phyloP scores from a whole-genome alignment of 768 basidiomycete genomes.

The Tephrocybe sp. region DNA sequence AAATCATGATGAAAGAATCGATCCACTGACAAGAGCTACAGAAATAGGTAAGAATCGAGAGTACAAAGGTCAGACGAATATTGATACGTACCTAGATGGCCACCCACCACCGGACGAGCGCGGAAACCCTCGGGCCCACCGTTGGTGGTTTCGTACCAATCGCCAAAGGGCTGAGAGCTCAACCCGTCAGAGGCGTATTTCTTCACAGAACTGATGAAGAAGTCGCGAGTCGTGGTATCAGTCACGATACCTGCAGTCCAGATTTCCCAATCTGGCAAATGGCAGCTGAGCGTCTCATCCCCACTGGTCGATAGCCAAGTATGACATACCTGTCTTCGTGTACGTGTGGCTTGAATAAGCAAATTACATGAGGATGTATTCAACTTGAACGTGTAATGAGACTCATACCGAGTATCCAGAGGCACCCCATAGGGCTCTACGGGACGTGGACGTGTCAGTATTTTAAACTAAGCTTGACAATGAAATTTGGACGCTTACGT shows the following conservation, averaged over 20 bases:
- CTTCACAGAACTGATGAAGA: conserved; percentile 49
- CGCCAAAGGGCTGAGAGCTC: conserved; percentile 39
- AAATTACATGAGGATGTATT: background rate
- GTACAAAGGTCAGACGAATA: background rate
- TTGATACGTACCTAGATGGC: conserved; percentile 41
- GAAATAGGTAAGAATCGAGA: background rate
- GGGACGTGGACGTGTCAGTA: background rate
- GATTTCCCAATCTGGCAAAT: conserved; percentile 60
- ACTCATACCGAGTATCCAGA: conserved; percentile 42
- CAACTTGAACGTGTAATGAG: background rate
- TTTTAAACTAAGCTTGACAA: background rate
- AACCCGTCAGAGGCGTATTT: conserved; percentile 47
- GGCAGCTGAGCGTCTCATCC: too few relatives aligned
- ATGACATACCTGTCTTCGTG: conserved; percentile 49
- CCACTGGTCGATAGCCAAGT: too few relatives aligned
- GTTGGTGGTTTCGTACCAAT: conserved; percentile 57
- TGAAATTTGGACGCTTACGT: conserved; percentile 26
- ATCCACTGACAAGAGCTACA: conserved; percentile 9
- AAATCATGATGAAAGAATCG: background rate
- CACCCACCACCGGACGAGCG: conserved; percentile 62
- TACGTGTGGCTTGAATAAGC: conserved; percentile 43
- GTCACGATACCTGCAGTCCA: conserved; percentile 56
- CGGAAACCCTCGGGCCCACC: conserved; percentile 49
- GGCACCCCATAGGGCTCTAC: conserved; percentile 47
- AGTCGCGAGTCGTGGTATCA: conserved; percentile 42